Conservation (phyloP, 2,329 filamentous ascomycete genomes). For the Pochonia chlamydosporia region DNA sequence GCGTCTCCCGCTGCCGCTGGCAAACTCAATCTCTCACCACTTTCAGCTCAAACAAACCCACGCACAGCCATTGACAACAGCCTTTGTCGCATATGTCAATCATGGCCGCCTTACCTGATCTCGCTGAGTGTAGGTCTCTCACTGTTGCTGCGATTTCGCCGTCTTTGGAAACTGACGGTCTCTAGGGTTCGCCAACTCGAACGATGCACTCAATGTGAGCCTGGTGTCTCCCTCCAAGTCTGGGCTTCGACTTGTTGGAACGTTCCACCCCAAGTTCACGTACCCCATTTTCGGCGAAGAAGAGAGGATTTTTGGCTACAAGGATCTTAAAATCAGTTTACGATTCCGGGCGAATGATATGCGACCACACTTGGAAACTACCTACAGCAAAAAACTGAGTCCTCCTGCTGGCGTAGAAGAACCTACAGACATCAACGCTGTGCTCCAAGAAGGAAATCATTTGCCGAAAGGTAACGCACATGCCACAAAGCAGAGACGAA, state of each 20-base stretch:
- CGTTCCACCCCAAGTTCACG: constrained; percentile 81
- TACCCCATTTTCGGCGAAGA: constrained; percentile 93
- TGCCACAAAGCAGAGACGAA: neutral
- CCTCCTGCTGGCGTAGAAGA: constrained; percentile 57
- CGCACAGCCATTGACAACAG: neutral
- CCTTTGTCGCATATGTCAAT: neutral
- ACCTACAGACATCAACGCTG: constrained; percentile 61
- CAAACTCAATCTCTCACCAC: constrained; percentile 3
- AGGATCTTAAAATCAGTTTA: constrained; percentile 69
- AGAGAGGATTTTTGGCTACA: constrained; percentile 86
- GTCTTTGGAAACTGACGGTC: neutral
- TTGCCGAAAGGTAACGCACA: constrained; percentile 56
- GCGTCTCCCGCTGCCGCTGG: constrained; percentile 9
- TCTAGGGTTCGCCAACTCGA: constrained; percentile 54
- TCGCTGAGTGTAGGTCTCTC: constrained; percentile 26
- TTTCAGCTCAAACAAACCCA: neutral
- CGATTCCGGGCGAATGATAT: constrained; percentile 66
- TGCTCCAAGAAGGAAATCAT: constrained; percentile 58
- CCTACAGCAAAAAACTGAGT: constrained; percentile 66
- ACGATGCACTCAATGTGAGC: constrained; percentile 57
- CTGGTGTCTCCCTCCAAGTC: constrained; percentile 45
- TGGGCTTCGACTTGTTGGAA: constrained; percentile 51
- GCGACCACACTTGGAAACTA: constrained; percentile 67
- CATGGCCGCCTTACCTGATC: constrained; percentile 25
- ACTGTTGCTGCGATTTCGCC: neutral